Conservation (phyloP, 2,329 filamentous ascomycete genomes). For the Fusarium falciforme region DNA sequence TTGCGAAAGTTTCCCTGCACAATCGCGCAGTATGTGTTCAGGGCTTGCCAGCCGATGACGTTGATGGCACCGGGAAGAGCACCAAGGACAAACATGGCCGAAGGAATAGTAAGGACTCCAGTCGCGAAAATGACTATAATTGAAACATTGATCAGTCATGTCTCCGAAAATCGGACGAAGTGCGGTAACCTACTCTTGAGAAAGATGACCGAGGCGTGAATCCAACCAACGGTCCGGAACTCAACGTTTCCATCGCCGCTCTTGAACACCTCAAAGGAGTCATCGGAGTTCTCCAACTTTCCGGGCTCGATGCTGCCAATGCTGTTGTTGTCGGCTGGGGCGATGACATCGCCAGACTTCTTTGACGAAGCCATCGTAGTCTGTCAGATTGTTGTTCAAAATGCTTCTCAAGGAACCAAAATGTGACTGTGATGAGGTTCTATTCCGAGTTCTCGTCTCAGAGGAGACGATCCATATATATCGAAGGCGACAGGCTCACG, state of each 20-base stretch:
- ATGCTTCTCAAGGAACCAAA: background rate
- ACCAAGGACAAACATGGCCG: constrained; percentile 56
- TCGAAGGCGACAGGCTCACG: background rate
- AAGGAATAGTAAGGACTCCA: constrained; percentile 56
- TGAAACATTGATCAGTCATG: background rate
- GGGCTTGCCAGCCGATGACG: constrained; percentile 54
- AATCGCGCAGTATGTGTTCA: constrained; percentile 56
- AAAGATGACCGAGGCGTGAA: constrained; percentile 60
- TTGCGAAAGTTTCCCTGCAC: constrained; percentile 55
- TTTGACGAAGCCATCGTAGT: constrained; percentile 9
- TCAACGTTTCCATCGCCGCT: constrained; percentile 55
- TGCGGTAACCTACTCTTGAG: constrained; percentile 50
- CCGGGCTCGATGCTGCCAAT: constrained; percentile 34
- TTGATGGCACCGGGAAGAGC: constrained; percentile 56
- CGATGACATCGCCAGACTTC: constrained; percentile 18
- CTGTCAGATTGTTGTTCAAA: background rate
- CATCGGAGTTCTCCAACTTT: constrained; percentile 34
- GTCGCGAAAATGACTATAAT: constrained; percentile 55
- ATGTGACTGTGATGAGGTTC: background rate
- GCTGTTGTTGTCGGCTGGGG: constrained; percentile 17
- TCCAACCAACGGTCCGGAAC: constrained; percentile 61
- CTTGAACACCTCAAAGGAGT: constrained; percentile 58
- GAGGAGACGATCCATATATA: background rate
- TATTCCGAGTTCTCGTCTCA: background rate
- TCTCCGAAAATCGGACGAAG: background rate